Evolutionary conservation across 345 rosid genomes (phyloP), one percentile per base, ranked within the genome.

Genomic region (Raphanus sativus): DNA sequence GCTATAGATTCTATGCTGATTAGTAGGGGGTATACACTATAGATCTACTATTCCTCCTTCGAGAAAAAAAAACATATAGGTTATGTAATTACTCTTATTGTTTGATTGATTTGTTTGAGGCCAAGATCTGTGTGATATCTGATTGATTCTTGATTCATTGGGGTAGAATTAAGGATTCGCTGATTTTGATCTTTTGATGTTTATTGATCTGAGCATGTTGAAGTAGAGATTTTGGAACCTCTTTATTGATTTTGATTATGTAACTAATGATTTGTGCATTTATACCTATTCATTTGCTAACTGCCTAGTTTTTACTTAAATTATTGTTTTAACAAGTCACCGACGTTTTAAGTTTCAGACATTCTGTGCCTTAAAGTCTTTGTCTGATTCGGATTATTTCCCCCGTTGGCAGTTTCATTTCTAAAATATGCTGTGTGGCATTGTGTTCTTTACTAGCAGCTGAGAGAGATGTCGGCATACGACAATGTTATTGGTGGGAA

Each of bases 401-500:
- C n/a, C n/a, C n/a, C n/a, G n/a, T 26, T 67, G 52, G 38, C 12
- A 8, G 26, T 48, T 25, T 32, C 10, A 16, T 10, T 30, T 25
- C 65, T 28, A 16, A 69, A 38, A 55, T 42, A 24, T 62, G 33
- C 5, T n/a, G 4, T 62, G 45, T 70, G 71, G 33, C 42, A 6
- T 3, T 52, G 48, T 77, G 76, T 70, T 69, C 50, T 70, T 70
- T 65, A n/a, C 17, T 59, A 29, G 45, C 80, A 79, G 80, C 71
- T 29, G 69, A 24, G 26, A 71, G 74, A 75, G 56, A 92, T 92
- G 99, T 94, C 97, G 2, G 82, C 73, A 5, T 95, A 85, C 71
- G 94, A 92, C 15, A 89, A 87, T 56, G 85, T 90, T 3, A 86
- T 92, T 24, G 91, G 91, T 68, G 97, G 98, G 73, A 92, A 92